Conservation (phyloP, 495 filamentous ascomycete genomes). For the Tuber magnatum region DNA sequence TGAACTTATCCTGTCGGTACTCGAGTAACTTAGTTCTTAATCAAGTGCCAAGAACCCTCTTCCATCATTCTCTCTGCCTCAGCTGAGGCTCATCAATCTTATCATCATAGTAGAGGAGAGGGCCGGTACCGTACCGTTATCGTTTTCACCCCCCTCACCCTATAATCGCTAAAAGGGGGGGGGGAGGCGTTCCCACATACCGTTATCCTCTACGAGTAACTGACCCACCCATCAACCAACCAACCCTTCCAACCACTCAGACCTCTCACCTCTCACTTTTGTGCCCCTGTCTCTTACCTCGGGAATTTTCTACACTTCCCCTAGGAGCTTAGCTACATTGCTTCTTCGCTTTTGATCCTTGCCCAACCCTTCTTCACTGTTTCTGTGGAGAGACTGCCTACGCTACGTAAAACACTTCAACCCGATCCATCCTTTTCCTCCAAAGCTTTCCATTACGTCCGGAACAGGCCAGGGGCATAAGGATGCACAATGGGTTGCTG, state of each 20-base stretch:
- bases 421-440: neutral
- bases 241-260: neutral
- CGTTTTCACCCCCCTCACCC: neutral
- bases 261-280: neutral
- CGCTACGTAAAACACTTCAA: neutral
- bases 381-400: neutral
- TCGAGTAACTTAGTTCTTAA: neutral
- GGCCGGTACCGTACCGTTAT: neutral
- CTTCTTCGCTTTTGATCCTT: neutral
- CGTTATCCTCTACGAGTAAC: no score
- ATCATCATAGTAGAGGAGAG: neutral
- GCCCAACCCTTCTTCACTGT: neutral
- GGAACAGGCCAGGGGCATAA: neutral
- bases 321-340: neutral
- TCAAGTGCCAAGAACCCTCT: neutral
- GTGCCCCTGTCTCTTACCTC: neutral
- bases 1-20: neutral
- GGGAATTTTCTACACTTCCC: neutral
- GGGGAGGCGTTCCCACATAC: no score
- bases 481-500: slow-evolving; percentile 19
- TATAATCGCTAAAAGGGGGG: no score
- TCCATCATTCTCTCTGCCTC: neutral
- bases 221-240: no score
- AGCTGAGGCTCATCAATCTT: neutral
- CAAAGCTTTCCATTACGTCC: neutral